Conservation (phyloP, 495 filamentous ascomycete genomes). For the Hypoxylon fragiforme region DNA sequence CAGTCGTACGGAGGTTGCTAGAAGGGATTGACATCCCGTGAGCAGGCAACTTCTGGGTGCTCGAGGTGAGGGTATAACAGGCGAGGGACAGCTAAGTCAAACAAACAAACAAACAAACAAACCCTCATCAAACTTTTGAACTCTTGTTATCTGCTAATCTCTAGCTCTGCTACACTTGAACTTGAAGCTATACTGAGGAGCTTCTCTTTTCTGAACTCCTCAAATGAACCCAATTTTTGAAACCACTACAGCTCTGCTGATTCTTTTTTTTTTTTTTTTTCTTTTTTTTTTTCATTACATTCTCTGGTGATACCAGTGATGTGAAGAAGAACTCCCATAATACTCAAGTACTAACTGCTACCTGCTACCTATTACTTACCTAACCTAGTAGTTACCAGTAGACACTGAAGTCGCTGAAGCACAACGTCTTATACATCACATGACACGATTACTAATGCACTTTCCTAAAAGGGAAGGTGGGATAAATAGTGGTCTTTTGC, state of each 20-base stretch:
- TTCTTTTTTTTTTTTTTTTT: not conserved
- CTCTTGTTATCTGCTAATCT: no score
- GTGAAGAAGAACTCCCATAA: constrained; percentile 5
- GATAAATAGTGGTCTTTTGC: constrained; percentile 1
- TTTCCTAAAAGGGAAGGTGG: constrained; percentile 18
- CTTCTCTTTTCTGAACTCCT: not conserved
- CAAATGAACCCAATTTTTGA: constrained; percentile 2
- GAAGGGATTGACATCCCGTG: not conserved
- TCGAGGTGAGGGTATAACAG: constrained; percentile 1
- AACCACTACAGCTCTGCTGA: constrained; percentile 18
- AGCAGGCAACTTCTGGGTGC: constrained; percentile 13
- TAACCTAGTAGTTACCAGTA: no score
- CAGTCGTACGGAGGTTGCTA: constrained; percentile 7
- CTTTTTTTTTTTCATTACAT: constrained; percentile 16
- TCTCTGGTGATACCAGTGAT: constrained; percentile 9
- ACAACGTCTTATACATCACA: not conserved
- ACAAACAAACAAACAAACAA: no score
- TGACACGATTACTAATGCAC: constrained; percentile 7
- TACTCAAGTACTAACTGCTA: no score
- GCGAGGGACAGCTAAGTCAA: no score
- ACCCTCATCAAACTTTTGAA: no score
- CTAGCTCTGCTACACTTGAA: no score
- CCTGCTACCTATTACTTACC: no score
- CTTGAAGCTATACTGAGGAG: no score
- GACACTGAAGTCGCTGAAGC: no score